Evolutionary conservation across 2,329 filamentous ascomycete genomes (phyloP).

Genomic region (Fusarium cyanostomum): DNA sequence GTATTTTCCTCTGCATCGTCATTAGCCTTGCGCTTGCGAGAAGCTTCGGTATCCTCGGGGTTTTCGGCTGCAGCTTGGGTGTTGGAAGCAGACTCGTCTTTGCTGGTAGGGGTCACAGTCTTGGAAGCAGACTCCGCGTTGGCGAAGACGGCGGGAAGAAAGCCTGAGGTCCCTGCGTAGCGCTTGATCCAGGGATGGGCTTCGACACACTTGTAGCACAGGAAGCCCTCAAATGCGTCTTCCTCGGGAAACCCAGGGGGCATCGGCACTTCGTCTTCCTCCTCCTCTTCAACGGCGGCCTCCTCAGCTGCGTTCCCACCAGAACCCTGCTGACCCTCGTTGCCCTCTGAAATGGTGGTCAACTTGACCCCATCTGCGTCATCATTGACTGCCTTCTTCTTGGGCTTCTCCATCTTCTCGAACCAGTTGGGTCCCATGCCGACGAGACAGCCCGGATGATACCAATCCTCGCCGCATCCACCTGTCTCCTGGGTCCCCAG

Average conservation of each 20-base stretch:
- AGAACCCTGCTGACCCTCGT: conserved; percentile 47
- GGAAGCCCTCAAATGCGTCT: conserved; percentile 86
- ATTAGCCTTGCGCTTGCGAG: conserved; percentile 75
- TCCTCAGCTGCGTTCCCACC: conserved; percentile 28
- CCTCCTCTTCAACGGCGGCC: conserved; percentile 49
- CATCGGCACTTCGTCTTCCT: conserved; percentile 71
- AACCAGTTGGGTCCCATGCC: conserved; percentile 80
- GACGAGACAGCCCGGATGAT: conserved; percentile 91
- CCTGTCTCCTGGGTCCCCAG: conserved; percentile 81
- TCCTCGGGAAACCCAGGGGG: conserved; percentile 89
- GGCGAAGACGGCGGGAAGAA: conserved; percentile 76
- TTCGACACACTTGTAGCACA: conserved; percentile 94
- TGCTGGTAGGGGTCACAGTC: background rate
- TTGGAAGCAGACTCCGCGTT: conserved; percentile 13
- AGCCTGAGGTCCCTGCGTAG: conserved; percentile 83
- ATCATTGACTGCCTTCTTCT: conserved; percentile 41
- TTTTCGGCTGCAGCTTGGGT: background rate
- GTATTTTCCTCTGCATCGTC: conserved; percentile 54
- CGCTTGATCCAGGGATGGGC: conserved; percentile 90
- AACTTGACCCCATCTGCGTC: conserved; percentile 45
- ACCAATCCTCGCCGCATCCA: conserved; percentile 97
- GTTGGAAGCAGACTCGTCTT: conserved; percentile 10
- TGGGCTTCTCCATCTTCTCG: conserved; percentile 59
- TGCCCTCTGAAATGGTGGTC: conserved; percentile 61
- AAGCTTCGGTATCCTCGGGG: conserved; percentile 23